These are phyloP conservation scores for Aspergillus quadrilineatus DNA, from an alignment of 2,329 filamentous ascomycete genomes.

Conservation along the genomic window DNA sequence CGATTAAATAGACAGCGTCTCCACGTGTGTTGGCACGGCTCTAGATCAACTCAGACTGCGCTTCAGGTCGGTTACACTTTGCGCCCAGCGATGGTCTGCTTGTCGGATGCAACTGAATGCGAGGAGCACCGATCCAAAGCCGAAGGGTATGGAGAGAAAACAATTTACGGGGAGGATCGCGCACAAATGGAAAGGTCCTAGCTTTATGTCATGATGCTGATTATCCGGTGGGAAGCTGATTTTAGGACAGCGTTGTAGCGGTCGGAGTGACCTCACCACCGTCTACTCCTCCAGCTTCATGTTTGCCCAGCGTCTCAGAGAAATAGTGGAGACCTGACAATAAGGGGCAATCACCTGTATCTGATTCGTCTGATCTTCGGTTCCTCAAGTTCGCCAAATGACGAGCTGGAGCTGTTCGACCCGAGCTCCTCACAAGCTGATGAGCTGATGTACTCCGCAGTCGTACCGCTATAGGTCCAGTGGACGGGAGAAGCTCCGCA, in stretches of 20 bases:
- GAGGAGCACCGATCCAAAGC: constrained; percentile 13
- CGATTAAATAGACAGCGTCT: constrained; percentile 8
- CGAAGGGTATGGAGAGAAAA: background rate
- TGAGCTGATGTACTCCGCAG: background rate
- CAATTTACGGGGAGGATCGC: background rate
- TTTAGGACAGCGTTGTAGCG: background rate
- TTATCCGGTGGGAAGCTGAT: constrained; percentile 6
- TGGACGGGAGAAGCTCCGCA: constrained; percentile 4
- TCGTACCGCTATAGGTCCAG: background rate
- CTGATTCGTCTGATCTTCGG: constrained; percentile 2
- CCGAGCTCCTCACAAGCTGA: background rate
- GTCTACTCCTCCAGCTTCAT: background rate
- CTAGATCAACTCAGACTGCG: background rate
- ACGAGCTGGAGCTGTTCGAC: background rate
- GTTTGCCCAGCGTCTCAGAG: constrained; percentile 1
- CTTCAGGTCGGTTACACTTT: constrained; percentile 7
- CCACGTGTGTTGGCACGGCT: constrained; percentile 8
- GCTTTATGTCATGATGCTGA: constrained; percentile 7
- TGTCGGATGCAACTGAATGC: constrained; percentile 16
- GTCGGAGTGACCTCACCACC: background rate
- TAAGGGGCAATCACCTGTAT: constrained; percentile 5
- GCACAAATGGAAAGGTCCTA: background rate
- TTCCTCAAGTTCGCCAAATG: background rate
- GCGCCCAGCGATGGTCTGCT: constrained; percentile 12
- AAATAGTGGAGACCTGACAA: constrained; percentile 6